Evolutionary conservation across 805 yeast species (phyloP).

Genomic region (Wickerhamiella allomyrinae): DNA sequence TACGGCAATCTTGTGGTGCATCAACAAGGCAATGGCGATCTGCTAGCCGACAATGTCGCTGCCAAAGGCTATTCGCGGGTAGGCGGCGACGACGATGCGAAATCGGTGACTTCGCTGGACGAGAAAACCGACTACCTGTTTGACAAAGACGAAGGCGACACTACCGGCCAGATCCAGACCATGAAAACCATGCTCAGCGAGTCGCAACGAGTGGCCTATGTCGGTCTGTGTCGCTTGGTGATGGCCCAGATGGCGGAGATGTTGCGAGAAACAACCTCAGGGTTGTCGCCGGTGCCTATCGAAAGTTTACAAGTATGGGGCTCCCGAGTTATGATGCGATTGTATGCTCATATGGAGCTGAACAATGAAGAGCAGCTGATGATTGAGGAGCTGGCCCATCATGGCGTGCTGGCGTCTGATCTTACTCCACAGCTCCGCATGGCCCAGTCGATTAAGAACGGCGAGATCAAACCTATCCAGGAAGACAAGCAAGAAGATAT

Average conservation of each 20-base stretch:
- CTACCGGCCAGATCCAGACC: slow-evolving; percentile 55
- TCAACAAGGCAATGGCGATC: slow-evolving; percentile 13
- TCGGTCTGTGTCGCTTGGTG: slow-evolving; percentile 65
- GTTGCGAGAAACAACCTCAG: slow-evolving; percentile 22
- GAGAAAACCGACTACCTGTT: slow-evolving; percentile 44
- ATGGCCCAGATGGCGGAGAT: slow-evolving; percentile 70
- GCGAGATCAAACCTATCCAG: slow-evolving; percentile 7
- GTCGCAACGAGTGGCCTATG: slow-evolving; percentile 79
- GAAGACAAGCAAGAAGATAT: background rate
- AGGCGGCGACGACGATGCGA: slow-evolving; percentile 43
- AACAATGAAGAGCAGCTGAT: slow-evolving; percentile 61
- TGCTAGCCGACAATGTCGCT: slow-evolving; percentile 27
- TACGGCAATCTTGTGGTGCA: slow-evolving; percentile 33
- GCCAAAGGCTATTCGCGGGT: slow-evolving; percentile 76
- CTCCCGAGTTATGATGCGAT: slow-evolving; percentile 47
- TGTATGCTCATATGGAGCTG: slow-evolving; percentile 73
- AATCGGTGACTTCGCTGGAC: slow-evolving; percentile 39
- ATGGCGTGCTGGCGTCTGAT: slow-evolving; percentile 66
- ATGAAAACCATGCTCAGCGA: slow-evolving; percentile 74
- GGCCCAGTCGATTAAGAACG: slow-evolving; percentile 14
- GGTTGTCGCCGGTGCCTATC: slow-evolving; percentile 41
- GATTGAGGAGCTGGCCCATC: slow-evolving; percentile 76
- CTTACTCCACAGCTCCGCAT: slow-evolving; percentile 48
- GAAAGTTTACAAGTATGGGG: slow-evolving; percentile 80
- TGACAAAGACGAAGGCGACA: slow-evolving; percentile 31